Evolutionary conservation across 805 yeast species (phyloP).

Genomic region (Wickerhamiella allomyrinae): DNA sequence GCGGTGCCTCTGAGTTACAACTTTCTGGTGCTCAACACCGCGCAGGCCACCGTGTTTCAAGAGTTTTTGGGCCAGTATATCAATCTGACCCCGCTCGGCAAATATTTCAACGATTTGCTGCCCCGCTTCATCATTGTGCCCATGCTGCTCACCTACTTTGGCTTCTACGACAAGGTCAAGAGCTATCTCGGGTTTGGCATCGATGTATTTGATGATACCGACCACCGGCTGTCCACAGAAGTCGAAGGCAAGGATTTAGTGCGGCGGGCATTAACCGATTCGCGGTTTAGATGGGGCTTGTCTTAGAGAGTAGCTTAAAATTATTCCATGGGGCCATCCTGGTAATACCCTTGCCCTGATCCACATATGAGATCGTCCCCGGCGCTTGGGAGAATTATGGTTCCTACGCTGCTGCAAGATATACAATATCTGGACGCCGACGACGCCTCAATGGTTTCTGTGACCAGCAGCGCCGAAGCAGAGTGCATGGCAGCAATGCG

Average conservation of each 20-base stretch:
- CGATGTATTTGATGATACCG: constrained; percentile 26
- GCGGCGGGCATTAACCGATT: constrained; percentile 20
- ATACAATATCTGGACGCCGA: too few species aligned
- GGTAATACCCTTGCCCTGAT: too few species aligned
- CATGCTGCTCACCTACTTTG: constrained; percentile 44
- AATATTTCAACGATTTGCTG: constrained; percentile 54
- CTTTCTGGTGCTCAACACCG: constrained; percentile 50
- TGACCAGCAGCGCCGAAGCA: neutral
- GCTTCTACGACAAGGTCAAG: constrained; percentile 51
- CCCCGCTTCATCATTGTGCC: constrained; percentile 69
- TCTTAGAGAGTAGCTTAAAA: too few species aligned
- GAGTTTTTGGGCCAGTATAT: constrained; percentile 62
- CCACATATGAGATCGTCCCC: too few species aligned
- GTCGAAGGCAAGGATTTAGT: constrained; percentile 26
- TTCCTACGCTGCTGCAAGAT: too few species aligned
- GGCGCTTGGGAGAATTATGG: too few species aligned
- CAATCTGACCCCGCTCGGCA: constrained; percentile 60
- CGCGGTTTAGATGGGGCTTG: constrained; percentile 8
- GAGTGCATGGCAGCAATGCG: neutral
- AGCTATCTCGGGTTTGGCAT: constrained; percentile 27
- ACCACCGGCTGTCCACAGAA: constrained; percentile 12
- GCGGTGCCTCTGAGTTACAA: constrained; percentile 74
- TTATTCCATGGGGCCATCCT: too few species aligned
- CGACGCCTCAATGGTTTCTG: neutral
- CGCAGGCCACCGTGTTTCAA: constrained; percentile 44